A percentile compares a stretch with the other conserved stretches of the same genome.
Conservation (phyloP, 495 filamentous ascomycete species). For the Elaphomyces granulatus region DNA sequence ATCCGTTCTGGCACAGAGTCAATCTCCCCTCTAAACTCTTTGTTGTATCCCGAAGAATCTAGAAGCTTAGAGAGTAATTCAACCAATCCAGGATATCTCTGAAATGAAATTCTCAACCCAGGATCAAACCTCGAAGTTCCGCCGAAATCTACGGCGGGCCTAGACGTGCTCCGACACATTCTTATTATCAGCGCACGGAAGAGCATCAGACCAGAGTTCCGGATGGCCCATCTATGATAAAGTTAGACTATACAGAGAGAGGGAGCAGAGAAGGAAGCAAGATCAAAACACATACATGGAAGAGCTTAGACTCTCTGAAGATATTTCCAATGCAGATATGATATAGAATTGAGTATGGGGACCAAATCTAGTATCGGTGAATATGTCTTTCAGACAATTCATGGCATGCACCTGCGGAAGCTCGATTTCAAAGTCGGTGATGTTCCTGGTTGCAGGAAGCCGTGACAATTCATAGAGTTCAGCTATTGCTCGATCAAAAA, state of each 20-base stretch:
- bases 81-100: conserved; percentile 57
- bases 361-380: conserved; percentile 60
- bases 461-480: conserved; percentile 46
- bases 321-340: conserved; percentile 56
- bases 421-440: conserved; percentile 35
- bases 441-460: conserved; percentile 33
- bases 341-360: conserved; percentile 50
- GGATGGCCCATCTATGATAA: conserved; percentile 63
- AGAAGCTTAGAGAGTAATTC: conserved; percentile 55
- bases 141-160: conserved; percentile 25
- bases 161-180: conserved; percentile 30
- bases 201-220: conserved; percentile 84
- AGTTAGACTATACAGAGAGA: conserved; percentile 6
- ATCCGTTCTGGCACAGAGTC: conserved; percentile 48
- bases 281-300: conserved; percentile 34
- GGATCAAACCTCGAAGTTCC: conserved; percentile 30
- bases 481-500: conserved; percentile 35
- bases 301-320: conserved; percentile 50
- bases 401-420: conserved; percentile 87
- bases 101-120: conserved; percentile 30
- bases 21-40: conserved; percentile 19
- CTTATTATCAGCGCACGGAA: conserved; percentile 68
- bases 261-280: not conserved
- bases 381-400: conserved; percentile 80
- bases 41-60: conserved; percentile 23